Percentiles rank a stretch among this genome's conserved stretches.
Evolutionary conservation across 2,329 filamentous ascomycete genomes (phyloP).

Genomic region (Alternaria sp.): DNA sequence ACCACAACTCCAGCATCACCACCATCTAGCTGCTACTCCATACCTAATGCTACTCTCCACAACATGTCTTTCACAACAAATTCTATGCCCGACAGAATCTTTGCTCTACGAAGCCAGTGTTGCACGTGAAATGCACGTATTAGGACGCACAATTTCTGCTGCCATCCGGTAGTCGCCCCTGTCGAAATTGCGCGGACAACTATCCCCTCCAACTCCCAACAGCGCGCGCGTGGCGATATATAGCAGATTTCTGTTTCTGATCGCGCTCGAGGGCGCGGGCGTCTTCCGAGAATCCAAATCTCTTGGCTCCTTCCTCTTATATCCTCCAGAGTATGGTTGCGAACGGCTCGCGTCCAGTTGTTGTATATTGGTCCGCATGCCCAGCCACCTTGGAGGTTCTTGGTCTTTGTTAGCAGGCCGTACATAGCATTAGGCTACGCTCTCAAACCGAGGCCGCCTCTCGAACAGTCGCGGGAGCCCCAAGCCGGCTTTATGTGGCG

Average conservation of each 20-base stretch:
- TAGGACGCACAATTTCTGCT: not conserved
- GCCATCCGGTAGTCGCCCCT: not conserved
- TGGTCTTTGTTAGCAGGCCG: slow-evolving; percentile 6
- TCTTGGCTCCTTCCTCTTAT: slow-evolving; percentile 10
- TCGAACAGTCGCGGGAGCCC: not conserved
- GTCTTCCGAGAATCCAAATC: slow-evolving; percentile 7
- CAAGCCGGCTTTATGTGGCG: slow-evolving; percentile 6
- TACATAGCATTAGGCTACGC: slow-evolving; percentile 8
- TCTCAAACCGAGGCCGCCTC: not conserved
- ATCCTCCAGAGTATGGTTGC: not conserved
- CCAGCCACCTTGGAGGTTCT: slow-evolving; percentile 5
- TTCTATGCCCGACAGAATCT: too few species aligned
- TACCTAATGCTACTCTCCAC: too few species aligned
- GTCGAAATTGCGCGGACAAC: not conserved
- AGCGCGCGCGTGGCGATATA: not conserved
- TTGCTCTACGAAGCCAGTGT: not conserved
- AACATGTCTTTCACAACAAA: too few species aligned
- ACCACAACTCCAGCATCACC: too few species aligned
- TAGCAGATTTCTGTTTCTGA: not conserved
- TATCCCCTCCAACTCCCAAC: not conserved
- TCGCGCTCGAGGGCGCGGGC: not conserved
- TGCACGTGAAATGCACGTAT: not conserved
- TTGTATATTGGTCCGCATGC: slow-evolving; percentile 7
- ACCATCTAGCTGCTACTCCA: too few species aligned
- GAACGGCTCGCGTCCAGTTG: not conserved